These are phyloP conservation scores for Cercospora canescens DNA, from an alignment of 2,329 filamentous ascomycete species.

Conservation along the genomic window DNA sequence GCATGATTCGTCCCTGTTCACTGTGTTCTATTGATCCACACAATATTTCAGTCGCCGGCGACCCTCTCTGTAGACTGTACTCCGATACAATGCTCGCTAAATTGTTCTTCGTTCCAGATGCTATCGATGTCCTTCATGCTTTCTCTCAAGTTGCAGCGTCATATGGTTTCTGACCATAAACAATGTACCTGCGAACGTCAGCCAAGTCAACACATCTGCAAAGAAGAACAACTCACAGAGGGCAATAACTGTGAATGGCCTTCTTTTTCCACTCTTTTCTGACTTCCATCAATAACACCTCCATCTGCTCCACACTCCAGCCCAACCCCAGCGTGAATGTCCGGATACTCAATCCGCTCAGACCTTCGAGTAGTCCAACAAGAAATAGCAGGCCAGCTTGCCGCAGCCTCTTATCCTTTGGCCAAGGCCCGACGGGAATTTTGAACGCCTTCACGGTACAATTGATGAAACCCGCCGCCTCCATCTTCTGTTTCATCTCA, in stretches of 20 bases:
- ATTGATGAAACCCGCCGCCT: constrained; percentile 36
- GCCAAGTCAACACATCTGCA: not conserved
- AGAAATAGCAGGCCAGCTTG: constrained; percentile 29
- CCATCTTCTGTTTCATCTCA: constrained; percentile 38
- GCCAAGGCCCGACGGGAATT: constrained; percentile 33
- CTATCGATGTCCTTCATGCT: not conserved
- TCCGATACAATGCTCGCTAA: constrained; percentile 15
- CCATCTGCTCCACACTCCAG: constrained; percentile 32
- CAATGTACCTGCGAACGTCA: constrained; percentile 26
- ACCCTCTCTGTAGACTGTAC: not conserved
- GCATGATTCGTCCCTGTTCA: not conserved
- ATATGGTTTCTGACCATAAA: constrained; percentile 31
- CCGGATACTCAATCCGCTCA: constrained; percentile 29
- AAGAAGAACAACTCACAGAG: constrained; percentile 22
- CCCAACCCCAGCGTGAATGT: constrained; percentile 31
- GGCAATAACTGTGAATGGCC: constrained; percentile 31
- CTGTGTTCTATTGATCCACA: not conserved
- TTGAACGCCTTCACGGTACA: constrained; percentile 31
- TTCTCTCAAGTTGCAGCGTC: not conserved
- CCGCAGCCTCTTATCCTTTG: constrained; percentile 29
- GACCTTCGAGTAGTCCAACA: constrained; percentile 29
- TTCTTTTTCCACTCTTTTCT: constrained; percentile 29
- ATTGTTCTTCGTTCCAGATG: constrained; percentile 2
- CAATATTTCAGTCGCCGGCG: not conserved
- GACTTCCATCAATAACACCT: constrained; percentile 31